Evolutionary conservation across 2,329 filamentous ascomycete genomes (phyloP), one percentile per base, ranked within the genome.

Genomic region (Paramyrothecium roridum): DNA sequence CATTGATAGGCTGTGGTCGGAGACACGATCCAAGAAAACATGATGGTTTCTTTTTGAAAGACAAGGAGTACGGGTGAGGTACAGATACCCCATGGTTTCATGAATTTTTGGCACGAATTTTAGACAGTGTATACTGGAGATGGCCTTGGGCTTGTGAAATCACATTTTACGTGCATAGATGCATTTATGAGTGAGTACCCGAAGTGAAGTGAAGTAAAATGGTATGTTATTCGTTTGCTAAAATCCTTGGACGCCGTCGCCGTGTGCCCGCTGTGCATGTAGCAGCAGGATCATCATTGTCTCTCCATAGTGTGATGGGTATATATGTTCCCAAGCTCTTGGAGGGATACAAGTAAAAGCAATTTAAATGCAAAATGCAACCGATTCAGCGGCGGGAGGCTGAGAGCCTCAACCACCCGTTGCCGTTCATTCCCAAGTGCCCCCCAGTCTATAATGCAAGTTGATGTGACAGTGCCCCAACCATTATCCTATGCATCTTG

Each of bases 1-100:
- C 30, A 82, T 98, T 49, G 95, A 99, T 75, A 79, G 77, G 52
- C 73, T 97, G 64, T 96, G 91, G 89, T 82, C 77, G 54, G 87
- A 91, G 63, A 73, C 73, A 72, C 73, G 82, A 71, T 57, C 63
- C 17, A 43, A 43, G 37, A 71, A 67, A 59, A 47, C 40, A 22
- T 62, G 20, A 37, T 2, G 10, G n/a, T n/a, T n/a, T n/a, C n/a
- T 30, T 30, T 13, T 46, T 20, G n/a, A 34, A 16, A 34, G 16
- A 34, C 46, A 26, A 17, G 22, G 48, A 45, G 34, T 10, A 22
- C 46, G 47, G 50, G 45, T 52, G 43, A 54, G n/a, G 13, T 26
- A 23, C 12, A 52, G 57, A 61, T 59, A 61, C 59, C 54, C 60
- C 50, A 53, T 22, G 45, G 20, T 47, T 12, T 47, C n/a, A 30